These are phyloP conservation scores for Clonostachys rhizophaga DNA, from an alignment of 2,329 filamentous ascomycete genomes.

Conservation along the genomic window DNA sequence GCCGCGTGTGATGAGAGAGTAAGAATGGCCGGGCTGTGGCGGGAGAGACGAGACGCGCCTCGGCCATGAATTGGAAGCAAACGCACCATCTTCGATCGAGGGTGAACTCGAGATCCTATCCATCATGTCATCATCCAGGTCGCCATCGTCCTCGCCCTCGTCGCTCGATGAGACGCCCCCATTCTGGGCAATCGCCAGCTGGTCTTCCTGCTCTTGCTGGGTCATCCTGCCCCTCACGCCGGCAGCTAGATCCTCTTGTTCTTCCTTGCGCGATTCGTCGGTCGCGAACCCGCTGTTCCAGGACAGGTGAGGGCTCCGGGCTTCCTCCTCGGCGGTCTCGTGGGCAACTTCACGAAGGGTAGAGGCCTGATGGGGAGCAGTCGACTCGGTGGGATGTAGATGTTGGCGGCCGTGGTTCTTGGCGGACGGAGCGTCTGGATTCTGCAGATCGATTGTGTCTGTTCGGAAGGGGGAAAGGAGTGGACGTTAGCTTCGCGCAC, in stretches of 20 bases:
- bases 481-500: too few species aligned
- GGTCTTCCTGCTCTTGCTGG: slow-evolving; percentile 22
- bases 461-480: slow-evolving; percentile 1
- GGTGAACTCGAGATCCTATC: slow-evolving; percentile 98
- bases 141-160: slow-evolving; percentile 65
- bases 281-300: slow-evolving; percentile 32
- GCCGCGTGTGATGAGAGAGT: slow-evolving; percentile 9
- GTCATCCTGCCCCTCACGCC: slow-evolving; percentile 10
- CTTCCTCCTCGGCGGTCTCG: slow-evolving; percentile 70
- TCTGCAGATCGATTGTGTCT: slow-evolving; percentile 96
- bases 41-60: slow-evolving; percentile 35
- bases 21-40: slow-evolving; percentile 12
- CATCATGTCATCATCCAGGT: slow-evolving; percentile 89
- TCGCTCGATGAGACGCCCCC: slow-evolving; percentile 47
- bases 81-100: slow-evolving; percentile 99
- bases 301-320: slow-evolving; percentile 58
- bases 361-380: slow-evolving; percentile 80
- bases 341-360: slow-evolving; percentile 76
- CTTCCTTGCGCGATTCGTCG: neutral
- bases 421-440: slow-evolving; percentile 75
- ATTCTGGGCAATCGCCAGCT: slow-evolving; percentile 56
- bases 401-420: slow-evolving; percentile 64
- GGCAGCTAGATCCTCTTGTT: slow-evolving; percentile 4
- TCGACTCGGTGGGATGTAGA: slow-evolving; percentile 34
- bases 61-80: slow-evolving; percentile 33